Evolutionary conservation across 371 early-diverging fungal species (phyloP), one percentile per base, ranked within the genome.

Genomic region (Paraphysoderma sedebokerense): DNA sequence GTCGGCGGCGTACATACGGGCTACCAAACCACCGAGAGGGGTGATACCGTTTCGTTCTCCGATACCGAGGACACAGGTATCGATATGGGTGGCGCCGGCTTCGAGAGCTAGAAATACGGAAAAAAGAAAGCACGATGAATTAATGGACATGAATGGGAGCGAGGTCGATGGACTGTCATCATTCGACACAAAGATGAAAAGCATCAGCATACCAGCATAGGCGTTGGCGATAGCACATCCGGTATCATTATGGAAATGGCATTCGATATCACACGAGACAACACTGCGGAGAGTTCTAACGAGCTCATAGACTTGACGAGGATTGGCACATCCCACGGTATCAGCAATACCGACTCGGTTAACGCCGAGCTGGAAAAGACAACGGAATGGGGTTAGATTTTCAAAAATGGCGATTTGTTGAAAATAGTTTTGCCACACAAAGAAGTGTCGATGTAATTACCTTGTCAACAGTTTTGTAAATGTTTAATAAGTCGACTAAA

Each of bases 231-330:
- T 90, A 33, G 92, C 89, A 62, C 96, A 95, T 28, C 92, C 92
- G n/a, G 96, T 95, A 60, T 95, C 96, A 61, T 95, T 85, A 70
- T 95, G 96, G 77, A 95, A 95, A 58, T 95, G 96, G 64, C 87
- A 86, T 66, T 92, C 96, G 50, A 95, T 95, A 62, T 95, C 96
- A 61, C 92, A 92, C 48, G 81, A 85, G 26, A 95, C 90, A 27
- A 92, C 88, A 38, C 81, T 73, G 51, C 96, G 79, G 34, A 95
- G 72, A 8, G 92, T 95, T 57, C 84, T 77, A 51, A 95, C 92
- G 31, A 95, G 77, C 49, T 95, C 92, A 51, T 89, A 90, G 6
- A 95, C 96, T 74, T 95, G 96, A 46, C 89, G 83, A 48, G 96
- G 92, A 60, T 85, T 85, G 38, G 96, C 96, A 55, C 92, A 91